Evolutionary conservation across 1,139 yeast species (phyloP).

Genomic region (Zygoascus sp.): DNA sequence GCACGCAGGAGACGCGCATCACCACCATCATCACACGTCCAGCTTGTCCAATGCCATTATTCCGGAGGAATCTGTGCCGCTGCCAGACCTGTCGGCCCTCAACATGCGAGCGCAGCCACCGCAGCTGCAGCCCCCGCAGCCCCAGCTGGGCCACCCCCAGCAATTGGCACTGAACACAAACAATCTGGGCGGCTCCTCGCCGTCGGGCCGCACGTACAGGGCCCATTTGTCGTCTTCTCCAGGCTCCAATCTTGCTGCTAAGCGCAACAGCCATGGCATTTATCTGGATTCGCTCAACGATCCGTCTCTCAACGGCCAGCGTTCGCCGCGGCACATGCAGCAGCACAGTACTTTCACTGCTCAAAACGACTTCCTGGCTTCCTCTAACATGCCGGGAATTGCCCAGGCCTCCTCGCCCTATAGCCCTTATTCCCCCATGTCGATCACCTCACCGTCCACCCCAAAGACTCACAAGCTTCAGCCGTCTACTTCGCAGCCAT

Average conservation of each 20-base stretch:
- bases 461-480: background rate
- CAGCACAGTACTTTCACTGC: background rate
- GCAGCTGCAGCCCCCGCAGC: slow-evolving; percentile 1
- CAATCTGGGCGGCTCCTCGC: background rate
- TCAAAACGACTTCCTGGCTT: background rate
- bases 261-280: slow-evolving; percentile 6
- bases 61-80: background rate
- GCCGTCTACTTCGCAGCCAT: background rate
- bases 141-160: background rate
- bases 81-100: slow-evolving; percentile 4
- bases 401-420: slow-evolving; percentile 9
- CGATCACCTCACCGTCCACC: slow-evolving; percentile 10
- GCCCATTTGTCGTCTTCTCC: background rate
- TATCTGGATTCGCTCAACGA: background rate
- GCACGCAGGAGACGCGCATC: background rate
- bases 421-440: slow-evolving; percentile 12
- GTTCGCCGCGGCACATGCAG: background rate
- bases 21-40: background rate
- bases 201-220: background rate
- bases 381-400: no score
- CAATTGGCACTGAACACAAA: background rate
- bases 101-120: background rate
- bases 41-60: slow-evolving; percentile 7
- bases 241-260: background rate
- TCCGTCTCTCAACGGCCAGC: background rate